A percentile compares a stretch with the other conserved stretches of the same genome.
These are phyloP conservation scores for Fagopyrum tataricum DNA, from an alignment of 148 eudicot species.

Conservation along the genomic window DNA sequence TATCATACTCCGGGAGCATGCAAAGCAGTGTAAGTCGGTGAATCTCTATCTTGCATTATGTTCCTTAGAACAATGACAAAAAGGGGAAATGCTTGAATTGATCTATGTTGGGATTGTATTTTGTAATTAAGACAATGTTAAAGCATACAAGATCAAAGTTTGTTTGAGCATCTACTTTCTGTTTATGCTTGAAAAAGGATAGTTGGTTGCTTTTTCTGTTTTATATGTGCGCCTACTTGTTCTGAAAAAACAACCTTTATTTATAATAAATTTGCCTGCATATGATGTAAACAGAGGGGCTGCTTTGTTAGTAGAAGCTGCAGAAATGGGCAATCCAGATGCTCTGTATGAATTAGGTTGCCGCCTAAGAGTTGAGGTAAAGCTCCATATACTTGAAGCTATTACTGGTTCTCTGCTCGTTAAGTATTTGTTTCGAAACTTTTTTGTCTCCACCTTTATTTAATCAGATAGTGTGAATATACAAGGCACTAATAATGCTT, in stretches of 20 bases:
- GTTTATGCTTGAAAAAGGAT: neutral
- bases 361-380: constrained; percentile 72
- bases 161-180: neutral
- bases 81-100: neutral
- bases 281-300: constrained; percentile 52
- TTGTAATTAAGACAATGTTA: neutral
- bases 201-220: neutral
- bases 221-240: neutral
- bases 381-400: neutral
- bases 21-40: constrained; percentile 59
- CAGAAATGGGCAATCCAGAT: constrained; percentile 89
- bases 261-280: neutral
- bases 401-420: neutral
- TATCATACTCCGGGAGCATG: constrained; percentile 89
- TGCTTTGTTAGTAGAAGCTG: constrained; percentile 96
- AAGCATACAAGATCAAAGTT: neutral
- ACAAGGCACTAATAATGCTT: neutral
- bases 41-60: neutral
- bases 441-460: neutral
- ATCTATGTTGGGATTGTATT: neutral
- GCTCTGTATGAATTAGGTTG: constrained; percentile 77
- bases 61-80: neutral
- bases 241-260: neutral
- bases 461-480: neutral
- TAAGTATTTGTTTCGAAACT: neutral